Evolutionary conservation across 2,329 filamentous ascomycete species (phyloP), one percentile per base, ranked within the genome.

Genomic region (Golovinomyces cichoracearum): DNA sequence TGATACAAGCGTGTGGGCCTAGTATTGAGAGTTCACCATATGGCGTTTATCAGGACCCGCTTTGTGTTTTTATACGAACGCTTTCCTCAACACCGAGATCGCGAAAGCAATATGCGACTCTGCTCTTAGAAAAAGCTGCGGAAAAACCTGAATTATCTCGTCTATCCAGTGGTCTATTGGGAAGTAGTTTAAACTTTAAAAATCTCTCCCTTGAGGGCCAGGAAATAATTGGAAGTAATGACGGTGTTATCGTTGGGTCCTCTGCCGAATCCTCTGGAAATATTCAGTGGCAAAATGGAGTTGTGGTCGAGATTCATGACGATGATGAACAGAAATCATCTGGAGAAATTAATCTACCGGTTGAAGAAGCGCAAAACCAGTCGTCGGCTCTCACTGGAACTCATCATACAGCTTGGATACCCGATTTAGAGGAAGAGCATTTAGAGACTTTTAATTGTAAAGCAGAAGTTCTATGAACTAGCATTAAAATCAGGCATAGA

Each of bases 21-120:
- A 49, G 46, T 29, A 46, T 61, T 37, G 50, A 51, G 1, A 48
- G 44, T 6, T 53, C 51, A 15, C 19, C 35, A 5, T 57, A 58
- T 31, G 60, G 62, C 4, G 58, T 62, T 1, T 56, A 56, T 0
- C 56, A 64, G 26, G 66, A 68, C 35, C 64, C 65, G 4, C 60
- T 68, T 26, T 63, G 65, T 51, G 63, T 67, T 17, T 68, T 68
- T 52, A 62, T 68, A 13, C 62, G 61, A 35, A 67, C 63, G 0
- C 56, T 68, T 15, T 66, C 64, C 45, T 61, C 63, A 4, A 67
- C 63, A 33, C 65, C 65, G 4, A 68, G 68, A 48, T 65, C 63
- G 49, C 59, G 65, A 38, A 60, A 58, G 19, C 63, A 66, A 51
- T 68, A 64, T 48, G 66, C 66, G 2, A 64, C 66, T 50, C 57